Conservation (phyloP, 75 land plant genomes). For the Larix kaempferi region DNA sequence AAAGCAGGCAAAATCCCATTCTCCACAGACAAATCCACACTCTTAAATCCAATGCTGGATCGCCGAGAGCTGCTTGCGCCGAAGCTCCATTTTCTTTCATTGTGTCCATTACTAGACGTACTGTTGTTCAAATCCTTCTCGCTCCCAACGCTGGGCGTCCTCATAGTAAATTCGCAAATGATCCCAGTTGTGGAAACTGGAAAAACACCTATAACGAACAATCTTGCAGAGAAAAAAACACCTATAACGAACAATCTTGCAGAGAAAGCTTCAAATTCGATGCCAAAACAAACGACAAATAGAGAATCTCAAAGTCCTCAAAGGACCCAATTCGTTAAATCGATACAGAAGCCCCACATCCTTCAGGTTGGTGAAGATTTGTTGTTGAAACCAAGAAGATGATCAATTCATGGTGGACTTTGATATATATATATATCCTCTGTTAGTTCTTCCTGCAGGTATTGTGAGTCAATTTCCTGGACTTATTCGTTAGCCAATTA, state of each 20-base stretch:
- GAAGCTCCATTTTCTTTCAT: slow-evolving; percentile 9
- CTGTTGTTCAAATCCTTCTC: slow-evolving; percentile 14
- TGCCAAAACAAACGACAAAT: neutral
- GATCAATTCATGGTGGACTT: neutral
- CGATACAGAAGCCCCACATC: neutral
- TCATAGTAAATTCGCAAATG: slow-evolving; percentile 7
- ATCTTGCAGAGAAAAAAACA: neutral
- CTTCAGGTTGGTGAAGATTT: slow-evolving; percentile 1
- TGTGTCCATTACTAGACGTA: slow-evolving; percentile 13
- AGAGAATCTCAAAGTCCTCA: neutral
- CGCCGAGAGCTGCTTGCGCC: slow-evolving; percentile 4
- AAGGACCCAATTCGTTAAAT: neutral
- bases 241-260: neutral
- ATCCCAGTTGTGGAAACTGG: no score
- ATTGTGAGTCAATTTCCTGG: no score
- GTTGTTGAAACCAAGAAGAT: neutral
- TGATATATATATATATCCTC: no score
- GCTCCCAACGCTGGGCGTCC: slow-evolving; percentile 27
- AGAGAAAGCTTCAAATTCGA: neutral
- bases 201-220: neutral
- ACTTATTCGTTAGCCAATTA: no score
- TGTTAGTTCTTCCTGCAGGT: neutral
- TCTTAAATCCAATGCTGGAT: neutral
- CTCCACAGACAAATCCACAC: slow-evolving; percentile 13
- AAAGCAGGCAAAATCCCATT: slow-evolving; percentile 46